These are phyloP conservation scores for Gossypium lobatum DNA, from an alignment of 441 rosid species.

Conservation along the genomic window DNA sequence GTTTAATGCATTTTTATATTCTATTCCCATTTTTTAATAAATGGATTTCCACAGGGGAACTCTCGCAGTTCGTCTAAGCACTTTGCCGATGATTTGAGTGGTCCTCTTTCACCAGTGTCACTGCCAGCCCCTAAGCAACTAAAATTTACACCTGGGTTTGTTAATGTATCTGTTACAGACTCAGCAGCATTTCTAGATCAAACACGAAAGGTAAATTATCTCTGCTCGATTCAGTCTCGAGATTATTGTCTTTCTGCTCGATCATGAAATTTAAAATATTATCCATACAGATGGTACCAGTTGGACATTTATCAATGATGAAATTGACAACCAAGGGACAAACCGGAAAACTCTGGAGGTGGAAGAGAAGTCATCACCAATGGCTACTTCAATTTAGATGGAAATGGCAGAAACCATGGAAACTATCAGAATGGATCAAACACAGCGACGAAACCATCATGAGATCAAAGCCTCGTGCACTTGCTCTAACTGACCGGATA, in stretches of 20 bases:
- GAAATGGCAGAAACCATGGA: slow-evolving; percentile 88
- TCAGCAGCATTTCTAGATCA: slow-evolving; percentile 46
- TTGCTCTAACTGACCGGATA: slow-evolving; percentile 29
- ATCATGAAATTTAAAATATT: slow-evolving; percentile 5
- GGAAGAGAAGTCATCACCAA: slow-evolving; percentile 81
- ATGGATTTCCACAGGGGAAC: slow-evolving; percentile 38
- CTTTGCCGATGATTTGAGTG: slow-evolving; percentile 35
- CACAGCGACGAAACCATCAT: slow-evolving; percentile 66
- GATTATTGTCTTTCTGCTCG: slow-evolving; percentile 11
- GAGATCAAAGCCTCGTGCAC: slow-evolving; percentile 44
- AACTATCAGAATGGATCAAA: slow-evolving; percentile 69
- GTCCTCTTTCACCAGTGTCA: slow-evolving; percentile 46
- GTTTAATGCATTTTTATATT: neutral
- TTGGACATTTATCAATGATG: slow-evolving; percentile 43
- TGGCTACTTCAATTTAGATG: slow-evolving; percentile 73
- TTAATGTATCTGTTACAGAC: slow-evolving; percentile 44
- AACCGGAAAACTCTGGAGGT: slow-evolving; percentile 69
- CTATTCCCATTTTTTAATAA: slow-evolving; percentile 1
- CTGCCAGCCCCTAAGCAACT: slow-evolving; percentile 64
- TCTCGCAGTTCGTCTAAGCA: slow-evolving; percentile 49
- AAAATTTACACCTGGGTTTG: slow-evolving; percentile 48
- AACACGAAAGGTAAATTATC: slow-evolving; percentile 32
- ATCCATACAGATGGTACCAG: slow-evolving; percentile 41
- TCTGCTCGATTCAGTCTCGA: neutral
- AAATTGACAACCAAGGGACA: slow-evolving; percentile 43